These are phyloP conservation scores for Agastache rugosa DNA, from an alignment of 257 asterid genomes.

Conservation along the genomic window DNA sequence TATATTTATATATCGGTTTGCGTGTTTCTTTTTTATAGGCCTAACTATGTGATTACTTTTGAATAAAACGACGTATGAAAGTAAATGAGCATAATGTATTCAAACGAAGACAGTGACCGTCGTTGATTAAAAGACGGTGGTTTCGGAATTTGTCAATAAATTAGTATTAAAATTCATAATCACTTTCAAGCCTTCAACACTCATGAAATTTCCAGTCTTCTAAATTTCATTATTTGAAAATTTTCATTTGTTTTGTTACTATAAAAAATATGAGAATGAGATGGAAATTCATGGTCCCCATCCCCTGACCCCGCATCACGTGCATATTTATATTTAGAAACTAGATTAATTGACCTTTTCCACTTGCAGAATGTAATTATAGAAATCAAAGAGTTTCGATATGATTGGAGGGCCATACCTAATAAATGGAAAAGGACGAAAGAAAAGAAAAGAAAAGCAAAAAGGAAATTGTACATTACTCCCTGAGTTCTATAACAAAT, in stretches of 20 bases:
- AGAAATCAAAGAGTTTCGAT: conserved; percentile 2
- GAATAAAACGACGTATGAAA: background rate
- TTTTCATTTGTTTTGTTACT: background rate
- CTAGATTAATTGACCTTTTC: background rate
- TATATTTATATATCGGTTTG: background rate
- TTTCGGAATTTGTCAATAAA: too few species aligned
- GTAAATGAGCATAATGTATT: background rate
- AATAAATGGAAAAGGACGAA: background rate
- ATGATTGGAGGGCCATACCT: conserved; percentile 15
- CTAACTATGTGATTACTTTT: background rate
- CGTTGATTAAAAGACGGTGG: background rate
- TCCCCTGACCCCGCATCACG: background rate
- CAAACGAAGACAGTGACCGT: too few species aligned
- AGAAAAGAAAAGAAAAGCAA: background rate
- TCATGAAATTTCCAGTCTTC: too few species aligned
- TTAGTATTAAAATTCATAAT: too few species aligned
- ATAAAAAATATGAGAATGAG: background rate
- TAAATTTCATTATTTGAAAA: too few species aligned
- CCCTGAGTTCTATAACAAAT: too few species aligned
- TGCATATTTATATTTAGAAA: conserved; percentile 8
- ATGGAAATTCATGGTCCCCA: background rate
- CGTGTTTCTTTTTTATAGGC: background rate
- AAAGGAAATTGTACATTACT: background rate
- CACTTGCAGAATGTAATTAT: conserved; percentile 15
- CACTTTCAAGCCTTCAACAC: too few species aligned